Evolutionary conservation across 1,139 yeast species (phyloP).

Genomic region (Pichia sp.): DNA sequence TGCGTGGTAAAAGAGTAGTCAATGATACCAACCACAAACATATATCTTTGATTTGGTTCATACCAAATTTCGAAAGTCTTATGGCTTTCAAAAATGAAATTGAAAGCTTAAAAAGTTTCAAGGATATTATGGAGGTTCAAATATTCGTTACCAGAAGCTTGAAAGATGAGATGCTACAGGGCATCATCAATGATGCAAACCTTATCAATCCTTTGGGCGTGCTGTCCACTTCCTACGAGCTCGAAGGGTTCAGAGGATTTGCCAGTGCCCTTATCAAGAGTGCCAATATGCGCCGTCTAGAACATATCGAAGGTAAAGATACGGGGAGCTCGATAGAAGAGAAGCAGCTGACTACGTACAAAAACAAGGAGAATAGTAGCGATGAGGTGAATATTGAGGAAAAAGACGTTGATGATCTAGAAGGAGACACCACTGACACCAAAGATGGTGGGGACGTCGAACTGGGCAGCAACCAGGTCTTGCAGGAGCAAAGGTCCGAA

Average conservation of each 20-base stretch:
- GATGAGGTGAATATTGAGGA: background rate
- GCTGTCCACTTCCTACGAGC: background rate
- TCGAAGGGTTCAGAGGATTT: slow-evolving; percentile 5
- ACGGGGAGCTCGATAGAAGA: background rate
- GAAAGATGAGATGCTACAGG: slow-evolving; percentile 18
- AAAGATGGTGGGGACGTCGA: background rate
- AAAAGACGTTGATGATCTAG: background rate
- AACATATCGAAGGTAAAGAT: background rate
- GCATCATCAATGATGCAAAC: background rate
- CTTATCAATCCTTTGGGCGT: slow-evolving; percentile 10
- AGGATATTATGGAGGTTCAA: slow-evolving; percentile 25
- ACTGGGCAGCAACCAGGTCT: background rate
- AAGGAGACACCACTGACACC: background rate
- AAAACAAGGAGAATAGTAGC: background rate
- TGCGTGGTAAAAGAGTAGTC: slow-evolving; percentile 22
- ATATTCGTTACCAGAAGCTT: slow-evolving; percentile 27
- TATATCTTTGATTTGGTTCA: slow-evolving; percentile 31
- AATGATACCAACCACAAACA: slow-evolving; percentile 16
- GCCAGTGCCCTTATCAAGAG: slow-evolving; percentile 1
- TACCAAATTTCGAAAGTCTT: slow-evolving; percentile 32
- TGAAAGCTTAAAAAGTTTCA: slow-evolving; percentile 23
- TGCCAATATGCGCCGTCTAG: background rate
- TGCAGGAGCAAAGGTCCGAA: slow-evolving; percentile 12
- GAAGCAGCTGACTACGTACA: background rate
- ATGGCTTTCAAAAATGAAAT: slow-evolving; percentile 31